Evolutionary conservation across 1,139 yeast species (phyloP).

Genomic region (Diutina sp.): DNA sequence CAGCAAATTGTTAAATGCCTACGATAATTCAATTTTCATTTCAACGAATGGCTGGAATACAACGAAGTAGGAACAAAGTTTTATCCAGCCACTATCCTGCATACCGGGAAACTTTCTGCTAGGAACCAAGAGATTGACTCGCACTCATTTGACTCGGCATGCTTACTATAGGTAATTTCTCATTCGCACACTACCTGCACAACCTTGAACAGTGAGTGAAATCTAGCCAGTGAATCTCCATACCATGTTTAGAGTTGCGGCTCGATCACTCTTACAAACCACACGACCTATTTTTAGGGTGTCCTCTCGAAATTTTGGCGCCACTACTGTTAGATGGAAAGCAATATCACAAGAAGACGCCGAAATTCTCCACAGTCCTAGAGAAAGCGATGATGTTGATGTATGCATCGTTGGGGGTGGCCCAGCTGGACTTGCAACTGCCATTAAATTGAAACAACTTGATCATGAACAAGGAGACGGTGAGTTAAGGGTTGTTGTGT

Average conservation of each 20-base stretch:
- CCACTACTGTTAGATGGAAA: not conserved
- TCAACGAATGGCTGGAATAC: too few relatives aligned
- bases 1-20: too few relatives aligned
- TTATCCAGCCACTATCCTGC: too few relatives aligned
- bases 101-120: too few relatives aligned
- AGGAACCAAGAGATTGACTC: not conserved
- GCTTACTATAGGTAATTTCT: not conserved
- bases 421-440: constrained; percentile 93
- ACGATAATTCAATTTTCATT: too few relatives aligned
- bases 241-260: not conserved
- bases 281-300: not conserved
- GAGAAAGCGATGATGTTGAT: constrained; percentile 37
- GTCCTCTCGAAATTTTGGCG: not conserved
- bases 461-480: constrained; percentile 59
- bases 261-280: not conserved
- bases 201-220: not conserved
- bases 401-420: constrained; percentile 97
- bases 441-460: constrained; percentile 74
- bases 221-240: not conserved
- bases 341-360: constrained; percentile 25
- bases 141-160: not conserved
- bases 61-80: too few relatives aligned
- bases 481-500: constrained; percentile 68
- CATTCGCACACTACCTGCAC: not conserved
- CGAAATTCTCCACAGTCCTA: constrained; percentile 17